Conservation (phyloP, 805 yeast genomes). For the Wickerhamomyces chaumierensis region DNA sequence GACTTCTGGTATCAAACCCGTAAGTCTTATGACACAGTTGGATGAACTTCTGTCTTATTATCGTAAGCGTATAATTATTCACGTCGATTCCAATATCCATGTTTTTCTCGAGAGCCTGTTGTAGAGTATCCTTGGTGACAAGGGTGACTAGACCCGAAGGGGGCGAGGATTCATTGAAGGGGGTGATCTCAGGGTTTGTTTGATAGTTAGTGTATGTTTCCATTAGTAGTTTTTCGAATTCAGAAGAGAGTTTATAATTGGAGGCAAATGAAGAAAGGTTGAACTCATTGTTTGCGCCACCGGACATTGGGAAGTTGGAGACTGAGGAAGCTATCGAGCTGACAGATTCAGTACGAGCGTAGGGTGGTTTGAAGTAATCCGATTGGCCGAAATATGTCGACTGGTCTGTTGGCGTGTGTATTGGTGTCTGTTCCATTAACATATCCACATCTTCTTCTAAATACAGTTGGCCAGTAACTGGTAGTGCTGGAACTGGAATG, state of each 20-base stretch:
- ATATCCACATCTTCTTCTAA: constrained; percentile 7
- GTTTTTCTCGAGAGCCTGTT: constrained; percentile 21
- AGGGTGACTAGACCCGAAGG: constrained; percentile 56
- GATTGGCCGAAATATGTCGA: constrained; percentile 6
- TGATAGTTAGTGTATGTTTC: constrained; percentile 36
- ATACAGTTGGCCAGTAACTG: too few species aligned
- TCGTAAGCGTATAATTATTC: constrained; percentile 24
- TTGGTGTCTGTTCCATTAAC: constrained; percentile 14
- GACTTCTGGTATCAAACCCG: not conserved
- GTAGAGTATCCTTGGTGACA: constrained; percentile 45
- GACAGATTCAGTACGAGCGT: constrained; percentile 17
- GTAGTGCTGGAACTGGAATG: too few species aligned
- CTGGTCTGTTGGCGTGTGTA: constrained; percentile 17
- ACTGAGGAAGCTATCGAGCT: constrained; percentile 17
- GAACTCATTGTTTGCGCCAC: constrained; percentile 11
- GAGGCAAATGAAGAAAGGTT: constrained; percentile 17
- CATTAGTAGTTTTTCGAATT: constrained; percentile 34
- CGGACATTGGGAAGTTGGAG: constrained; percentile 12
- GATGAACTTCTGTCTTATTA: constrained; percentile 27
- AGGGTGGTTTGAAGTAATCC: constrained; percentile 11
- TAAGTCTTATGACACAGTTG: constrained; percentile 12
- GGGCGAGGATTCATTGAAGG: constrained; percentile 53
- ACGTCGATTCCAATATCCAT: constrained; percentile 28
- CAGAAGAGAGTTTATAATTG: constrained; percentile 19
- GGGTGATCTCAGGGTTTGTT: constrained; percentile 52